Base-by-base conservation (phyloP, 2,329 filamentous ascomycete genomes). In the Fusarium coicis region DNA sequence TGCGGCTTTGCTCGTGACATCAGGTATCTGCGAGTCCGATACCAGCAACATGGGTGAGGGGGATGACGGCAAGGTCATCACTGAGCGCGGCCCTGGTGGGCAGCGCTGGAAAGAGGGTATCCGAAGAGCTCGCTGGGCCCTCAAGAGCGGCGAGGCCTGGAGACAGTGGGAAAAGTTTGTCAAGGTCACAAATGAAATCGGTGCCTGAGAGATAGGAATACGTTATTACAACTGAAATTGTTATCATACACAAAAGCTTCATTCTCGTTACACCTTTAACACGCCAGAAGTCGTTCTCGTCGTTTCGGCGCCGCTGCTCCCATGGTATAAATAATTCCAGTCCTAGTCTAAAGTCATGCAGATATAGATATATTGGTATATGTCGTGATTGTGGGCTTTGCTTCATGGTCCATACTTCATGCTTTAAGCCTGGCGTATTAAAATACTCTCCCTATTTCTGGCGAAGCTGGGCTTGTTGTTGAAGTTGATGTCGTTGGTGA, bases 81-180 rank as follows among this genome's bases (percentile, higher is more conserved):
- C 85, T 21, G 95, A 98, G 80, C 87, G 92, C 53, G 96, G 96
- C 1, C 95, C 95, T 10, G 95, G 93, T 16, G 93, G 93, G 19
- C 90, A 93, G 64, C 89, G 96, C 78, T 99, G 96, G 96, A 99
- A 97, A 85, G 96, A 98, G 80, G 96, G 96, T 58, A 90, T 98
- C 19, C 87, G 96, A 76, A 89, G 94, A 80, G 96, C 96, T 21
- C 90, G 92, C 77, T 97, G 94, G 93, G 94, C 94, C 16, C 89
- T 99, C 53, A 89, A 91, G 82, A 97, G 94, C 81, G 95, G 96
- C 52, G 91, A 92, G 80, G 94, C 96, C n/a, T 91, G 93, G 87
- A 91, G 87, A 80, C 91, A 95, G 83, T 96, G 96, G 91, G 87
- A 91, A 64, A 87, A 87, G 28, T 98, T 98, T 84, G 95, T 97